Evolutionary conservation across 257 asterid genomes (phyloP), one percentile per base, ranked within the genome.

Genomic region (Solanum ossicruentum): DNA sequence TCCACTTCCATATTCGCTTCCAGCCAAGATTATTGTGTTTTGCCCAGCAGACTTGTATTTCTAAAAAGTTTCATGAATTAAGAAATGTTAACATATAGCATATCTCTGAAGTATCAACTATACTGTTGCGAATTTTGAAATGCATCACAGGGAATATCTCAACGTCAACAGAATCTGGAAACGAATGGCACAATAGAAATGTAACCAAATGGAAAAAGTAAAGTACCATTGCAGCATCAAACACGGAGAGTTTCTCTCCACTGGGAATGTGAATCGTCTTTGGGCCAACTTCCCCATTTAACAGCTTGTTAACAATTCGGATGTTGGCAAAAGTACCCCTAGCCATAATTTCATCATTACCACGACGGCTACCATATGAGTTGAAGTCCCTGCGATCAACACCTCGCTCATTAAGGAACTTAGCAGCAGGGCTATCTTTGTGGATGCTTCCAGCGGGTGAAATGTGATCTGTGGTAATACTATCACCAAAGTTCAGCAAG

Each of bases 381-480:
- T 96, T 96, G 90, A 94, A 94, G 87, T 93, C 98, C 90, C 85
- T 94, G 77, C 94, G 94, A 32, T 94, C 98, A 61, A 94, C 98
- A 84, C 98, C 98, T 36, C 86, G 95, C 81, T 93, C 97, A 28
- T 85, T 87, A 69, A 94, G 95, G 87, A 45, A 96, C 80, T 93
- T 96, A 75, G 98, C 99, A 82, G 99, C 97, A 23, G 99, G 98
- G 89, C 98, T 96, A 71, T 96, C 99, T 88, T 93, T 96, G 90
- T 94, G 91, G 86, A 96, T 93, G 93, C 91, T 96, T 84, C 98
- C 99, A 85, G 99, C 99, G 16, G 99, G 99, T 0, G 98, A 96
- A 88, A 96, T 93, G 90, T 96, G 99, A 87, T 96, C 98, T 2
- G 99, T 96, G 15, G 98, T 96, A 75, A 96, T 96, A 86, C 98